These are phyloP conservation scores for Exophiala dermatitidis DNA, from an alignment of 2,329 filamentous ascomycete genomes.

Conservation along the genomic window DNA sequence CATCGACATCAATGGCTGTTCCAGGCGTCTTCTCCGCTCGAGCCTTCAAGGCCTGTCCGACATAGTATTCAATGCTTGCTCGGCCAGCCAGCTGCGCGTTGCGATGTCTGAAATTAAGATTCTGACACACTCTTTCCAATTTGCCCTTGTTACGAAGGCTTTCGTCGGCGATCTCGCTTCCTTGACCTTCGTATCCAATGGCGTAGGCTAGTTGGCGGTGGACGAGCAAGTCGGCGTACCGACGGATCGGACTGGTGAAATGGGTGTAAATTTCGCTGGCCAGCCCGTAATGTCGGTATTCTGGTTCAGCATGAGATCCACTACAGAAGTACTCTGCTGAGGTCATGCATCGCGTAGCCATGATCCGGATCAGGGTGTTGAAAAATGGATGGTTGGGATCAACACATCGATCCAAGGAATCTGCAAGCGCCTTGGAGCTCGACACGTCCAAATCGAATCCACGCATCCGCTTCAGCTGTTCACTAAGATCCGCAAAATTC, in stretches of 20 bases:
- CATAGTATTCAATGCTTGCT: conserved; percentile 94
- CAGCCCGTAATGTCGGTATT: conserved; percentile 95
- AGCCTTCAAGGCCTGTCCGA: conserved; percentile 87
- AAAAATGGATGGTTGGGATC: conserved; percentile 84
- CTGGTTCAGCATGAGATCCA: conserved; percentile 82
- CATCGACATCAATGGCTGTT: conserved; percentile 65
- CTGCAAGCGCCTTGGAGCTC: conserved; percentile 85
- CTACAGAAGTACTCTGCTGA: conserved; percentile 97
- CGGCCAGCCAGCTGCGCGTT: conserved; percentile 94
- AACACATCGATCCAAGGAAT: conserved; percentile 78
- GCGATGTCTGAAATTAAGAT: conserved; percentile 95
- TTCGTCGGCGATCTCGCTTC: conserved; percentile 62
- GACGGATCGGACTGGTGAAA: conserved; percentile 93
- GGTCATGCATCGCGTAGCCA: conserved; percentile 98
- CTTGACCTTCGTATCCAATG: conserved; percentile 67
- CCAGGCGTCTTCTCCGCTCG: conserved; percentile 44
- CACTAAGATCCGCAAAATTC: conserved; percentile 89
- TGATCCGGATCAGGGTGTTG: conserved; percentile 94
- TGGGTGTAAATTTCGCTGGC: conserved; percentile 97
- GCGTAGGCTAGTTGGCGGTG: conserved; percentile 92
- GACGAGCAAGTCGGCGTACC: conserved; percentile 92
- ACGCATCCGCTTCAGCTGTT: conserved; percentile 83
- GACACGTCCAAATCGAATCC: conserved; percentile 73
- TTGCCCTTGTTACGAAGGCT: conserved; percentile 73
- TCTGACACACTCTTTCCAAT: conserved; percentile 90